Conservation (phyloP, 2,329 filamentous ascomycete species). For the Fusarium ambrosium region DNA sequence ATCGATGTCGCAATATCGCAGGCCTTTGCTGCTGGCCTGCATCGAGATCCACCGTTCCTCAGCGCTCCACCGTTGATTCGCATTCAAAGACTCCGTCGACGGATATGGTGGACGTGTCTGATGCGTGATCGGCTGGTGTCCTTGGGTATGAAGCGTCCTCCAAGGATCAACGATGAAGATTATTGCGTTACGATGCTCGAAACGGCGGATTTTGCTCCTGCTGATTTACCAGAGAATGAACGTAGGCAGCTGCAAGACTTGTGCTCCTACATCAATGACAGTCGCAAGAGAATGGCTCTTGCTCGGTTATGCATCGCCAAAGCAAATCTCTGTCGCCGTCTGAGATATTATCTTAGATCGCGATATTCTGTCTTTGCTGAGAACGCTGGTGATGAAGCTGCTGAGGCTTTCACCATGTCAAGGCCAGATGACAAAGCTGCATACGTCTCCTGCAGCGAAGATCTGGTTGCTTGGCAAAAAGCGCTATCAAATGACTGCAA, state of each 20-base stretch:
- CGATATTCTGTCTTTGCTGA: conserved; percentile 88
- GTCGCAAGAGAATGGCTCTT: conserved; percentile 62
- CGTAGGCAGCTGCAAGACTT: not conserved
- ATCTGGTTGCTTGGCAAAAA: conserved; percentile 78
- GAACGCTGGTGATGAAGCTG: conserved; percentile 80
- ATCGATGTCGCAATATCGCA: conserved; percentile 94
- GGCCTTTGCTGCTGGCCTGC: conserved; percentile 90
- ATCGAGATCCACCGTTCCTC: conserved; percentile 82
- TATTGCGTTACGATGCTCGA: conserved; percentile 92
- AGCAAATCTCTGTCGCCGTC: conserved; percentile 86
- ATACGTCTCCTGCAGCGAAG: conserved; percentile 71
- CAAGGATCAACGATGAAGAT: conserved; percentile 90
- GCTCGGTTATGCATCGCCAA: conserved; percentile 92
- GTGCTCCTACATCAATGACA: conserved; percentile 12
- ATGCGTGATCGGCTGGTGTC: conserved; percentile 93
- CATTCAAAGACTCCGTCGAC: conserved; percentile 85
- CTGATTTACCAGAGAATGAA: not conserved
- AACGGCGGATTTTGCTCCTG: conserved; percentile 80
- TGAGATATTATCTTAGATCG: conserved; percentile 86
- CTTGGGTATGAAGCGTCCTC: conserved; percentile 90
- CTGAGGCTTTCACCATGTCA: conserved; percentile 50
- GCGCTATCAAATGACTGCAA: conserved; percentile 77
- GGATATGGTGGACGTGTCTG: conserved; percentile 97
- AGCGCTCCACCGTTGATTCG: conserved; percentile 73
- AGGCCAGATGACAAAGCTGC: conserved; percentile 5